phyloP scores from a whole-genome alignment of 2,329 filamentous ascomycete species.

The Cladophialophora exuberans region DNA sequence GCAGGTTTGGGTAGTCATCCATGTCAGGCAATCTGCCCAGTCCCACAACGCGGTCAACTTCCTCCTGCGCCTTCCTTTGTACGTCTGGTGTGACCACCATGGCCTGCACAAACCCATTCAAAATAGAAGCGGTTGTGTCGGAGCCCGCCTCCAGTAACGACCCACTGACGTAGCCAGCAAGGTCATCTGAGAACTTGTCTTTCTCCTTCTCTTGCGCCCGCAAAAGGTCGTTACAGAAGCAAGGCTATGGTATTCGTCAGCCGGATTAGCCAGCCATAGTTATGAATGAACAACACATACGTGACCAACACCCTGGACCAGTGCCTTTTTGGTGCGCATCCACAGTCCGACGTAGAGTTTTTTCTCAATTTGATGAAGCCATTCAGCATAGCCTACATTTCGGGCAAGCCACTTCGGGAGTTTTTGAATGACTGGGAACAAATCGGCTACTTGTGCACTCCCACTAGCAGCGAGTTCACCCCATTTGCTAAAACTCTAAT shows the following conservation, averaged over 20 bases:
- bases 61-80: constrained; percentile 50
- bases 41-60: constrained; percentile 56
- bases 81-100: constrained; percentile 55
- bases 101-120: constrained; percentile 51
- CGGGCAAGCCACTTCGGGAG: constrained; percentile 28
- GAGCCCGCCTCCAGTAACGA: constrained; percentile 46
- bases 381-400: constrained; percentile 12
- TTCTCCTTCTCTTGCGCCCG: constrained; percentile 22
- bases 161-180: constrained; percentile 38
- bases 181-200: constrained; percentile 27
- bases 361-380: constrained; percentile 23
- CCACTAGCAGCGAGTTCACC: constrained; percentile 20
- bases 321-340: constrained; percentile 21
- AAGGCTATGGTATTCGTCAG: constrained; percentile 12
- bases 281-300: constrained; percentile 5
- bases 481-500: constrained; percentile 15
- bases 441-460: constrained; percentile 23
- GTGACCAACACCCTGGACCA: constrained; percentile 17
- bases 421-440: constrained; percentile 25
- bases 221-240: constrained; percentile 28
- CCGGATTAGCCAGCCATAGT: not conserved
- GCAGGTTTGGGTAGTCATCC: constrained; percentile 53
- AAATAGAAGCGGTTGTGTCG: constrained; percentile 49
- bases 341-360: constrained; percentile 23
- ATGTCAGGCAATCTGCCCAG: constrained; percentile 50